These are phyloP conservation scores for Tylopilus rubrobrunneus DNA, from an alignment of 768 basidiomycete genomes.

Conservation along the genomic window DNA sequence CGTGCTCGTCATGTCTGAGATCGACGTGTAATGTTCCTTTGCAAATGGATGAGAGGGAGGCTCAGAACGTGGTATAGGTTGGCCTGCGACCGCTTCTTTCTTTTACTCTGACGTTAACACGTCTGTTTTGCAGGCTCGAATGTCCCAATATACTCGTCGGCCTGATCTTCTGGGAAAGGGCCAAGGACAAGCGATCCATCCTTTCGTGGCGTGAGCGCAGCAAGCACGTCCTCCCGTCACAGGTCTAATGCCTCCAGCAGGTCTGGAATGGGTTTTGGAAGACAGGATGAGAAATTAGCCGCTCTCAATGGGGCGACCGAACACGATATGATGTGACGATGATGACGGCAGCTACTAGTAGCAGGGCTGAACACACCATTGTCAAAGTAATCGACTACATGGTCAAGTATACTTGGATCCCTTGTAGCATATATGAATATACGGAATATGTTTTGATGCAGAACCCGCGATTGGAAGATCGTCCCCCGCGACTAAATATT, in stretches of 20 bases:
- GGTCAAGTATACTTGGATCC: no score
- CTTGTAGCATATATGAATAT: no score
- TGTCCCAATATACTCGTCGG: slow-evolving; percentile 81
- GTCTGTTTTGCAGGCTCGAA: slow-evolving; percentile 43
- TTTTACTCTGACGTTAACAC: neutral
- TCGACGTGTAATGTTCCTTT: slow-evolving; percentile 34
- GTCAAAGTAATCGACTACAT: no score
- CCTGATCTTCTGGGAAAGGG: slow-evolving; percentile 69
- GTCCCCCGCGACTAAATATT: no score
- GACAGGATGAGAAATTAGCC: slow-evolving; percentile 76
- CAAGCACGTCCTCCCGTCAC: slow-evolving; percentile 54
- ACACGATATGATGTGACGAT: no score
- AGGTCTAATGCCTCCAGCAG: slow-evolving; percentile 25
- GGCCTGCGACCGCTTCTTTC: slow-evolving; percentile 76
- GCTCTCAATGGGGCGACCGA: no score
- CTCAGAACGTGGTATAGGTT: slow-evolving; percentile 34
- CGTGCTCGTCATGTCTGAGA: slow-evolving; percentile 52
- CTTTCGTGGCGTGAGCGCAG: slow-evolving; percentile 60
- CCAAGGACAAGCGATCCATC: slow-evolving; percentile 64
- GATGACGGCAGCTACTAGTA: no score
- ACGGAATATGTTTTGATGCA: no score
- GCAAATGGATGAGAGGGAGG: neutral
- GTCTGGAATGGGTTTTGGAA: slow-evolving; percentile 70
- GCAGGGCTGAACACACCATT: no score
- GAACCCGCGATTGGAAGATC: no score